These are phyloP conservation scores for Arthrocladium fulminans DNA, from an alignment of 2,329 filamentous ascomycete genomes.

Conservation along the genomic window DNA sequence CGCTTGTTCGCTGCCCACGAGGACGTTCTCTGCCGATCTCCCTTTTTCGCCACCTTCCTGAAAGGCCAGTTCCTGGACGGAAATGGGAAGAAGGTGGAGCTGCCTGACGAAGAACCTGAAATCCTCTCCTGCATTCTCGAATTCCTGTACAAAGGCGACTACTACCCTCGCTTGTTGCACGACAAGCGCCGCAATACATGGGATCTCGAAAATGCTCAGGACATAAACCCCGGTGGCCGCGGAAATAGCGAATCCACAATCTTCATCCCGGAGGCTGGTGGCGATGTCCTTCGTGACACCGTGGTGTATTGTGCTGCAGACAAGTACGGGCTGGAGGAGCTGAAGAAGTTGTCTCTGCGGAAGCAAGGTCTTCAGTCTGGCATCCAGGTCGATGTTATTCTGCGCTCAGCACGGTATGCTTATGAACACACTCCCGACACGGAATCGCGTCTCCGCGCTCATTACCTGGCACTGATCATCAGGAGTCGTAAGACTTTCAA, in stretches of 20 bases:
- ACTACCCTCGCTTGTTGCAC: constrained; percentile 80
- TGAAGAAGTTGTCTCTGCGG: constrained; percentile 82
- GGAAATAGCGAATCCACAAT: constrained; percentile 65
- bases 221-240: constrained; percentile 49
- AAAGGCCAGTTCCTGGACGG: constrained; percentile 59
- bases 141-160: constrained; percentile 95
- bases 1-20: constrained; percentile 92
- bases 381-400: constrained; percentile 83
- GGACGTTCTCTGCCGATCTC: constrained; percentile 77
- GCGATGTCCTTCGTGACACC: constrained; percentile 79
- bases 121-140: constrained; percentile 89
- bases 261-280: constrained; percentile 63
- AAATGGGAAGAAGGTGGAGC: constrained; percentile 64
- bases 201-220: constrained; percentile 69
- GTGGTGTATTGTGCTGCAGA: constrained; percentile 90
- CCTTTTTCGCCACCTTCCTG: constrained; percentile 68
- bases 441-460: constrained; percentile 85
- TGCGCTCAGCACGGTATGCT: constrained; percentile 87
- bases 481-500: constrained; percentile 96
- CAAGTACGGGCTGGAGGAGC: constrained; percentile 80
- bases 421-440: constrained; percentile 91
- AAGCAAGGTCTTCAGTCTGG: constrained; percentile 92
- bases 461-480: constrained; percentile 96
- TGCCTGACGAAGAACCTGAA: constrained; percentile 73
- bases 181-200: constrained; percentile 79